Evolutionary conservation across 768 basidiomycete species (phyloP), one percentile per base, ranked within the genome.

Genomic region (Roridomyces roridus): DNA sequence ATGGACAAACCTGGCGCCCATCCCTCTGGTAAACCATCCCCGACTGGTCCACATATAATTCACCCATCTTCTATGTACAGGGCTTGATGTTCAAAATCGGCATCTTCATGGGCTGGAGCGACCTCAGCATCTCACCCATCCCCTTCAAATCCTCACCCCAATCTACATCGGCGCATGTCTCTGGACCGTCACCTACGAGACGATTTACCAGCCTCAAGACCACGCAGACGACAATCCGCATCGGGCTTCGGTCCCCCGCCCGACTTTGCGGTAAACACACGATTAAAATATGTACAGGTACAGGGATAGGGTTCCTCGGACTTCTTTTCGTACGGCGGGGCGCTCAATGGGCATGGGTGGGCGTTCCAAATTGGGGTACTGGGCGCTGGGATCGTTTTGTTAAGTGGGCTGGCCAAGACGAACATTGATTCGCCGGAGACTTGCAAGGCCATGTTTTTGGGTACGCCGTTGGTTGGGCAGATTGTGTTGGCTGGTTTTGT

Each of bases 161-260:
- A 41, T 70, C 9, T 72, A 67, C 49, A 12, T 70, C 23, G 63
- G 66, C 35, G 60, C 64, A 12, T 67, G 66, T 25, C 54, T 66
- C 17, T 72, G 71, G 69, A 69, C 67, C 8, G 62, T 69, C 49
- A 66, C 67, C 20, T 72, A 70, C 26, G 69, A 72, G 49, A 72
- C 68, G 1, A 59, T 72, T 3, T 72, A 72, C 35, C 69, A 72
- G 50, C 65, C 68, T 11, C 71, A 86, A 78, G 85, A 87, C 70
- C 82, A 82, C 61, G 62, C 70, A 18, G 86, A 87, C 68, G 85
- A 87, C 66, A n/a, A 62, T 77, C 23, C 70, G 74, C 37, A 82
- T 79, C n/a, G 83, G 83, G 28, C 74, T 88, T 51, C 77, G 82
- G 67, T 86, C 85, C n/a, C 83, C 81, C 48, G 85, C 86, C 0